Conservation (phyloP, 495 filamentous ascomycete species). For the Lasiosphaeria hispida region DNA sequence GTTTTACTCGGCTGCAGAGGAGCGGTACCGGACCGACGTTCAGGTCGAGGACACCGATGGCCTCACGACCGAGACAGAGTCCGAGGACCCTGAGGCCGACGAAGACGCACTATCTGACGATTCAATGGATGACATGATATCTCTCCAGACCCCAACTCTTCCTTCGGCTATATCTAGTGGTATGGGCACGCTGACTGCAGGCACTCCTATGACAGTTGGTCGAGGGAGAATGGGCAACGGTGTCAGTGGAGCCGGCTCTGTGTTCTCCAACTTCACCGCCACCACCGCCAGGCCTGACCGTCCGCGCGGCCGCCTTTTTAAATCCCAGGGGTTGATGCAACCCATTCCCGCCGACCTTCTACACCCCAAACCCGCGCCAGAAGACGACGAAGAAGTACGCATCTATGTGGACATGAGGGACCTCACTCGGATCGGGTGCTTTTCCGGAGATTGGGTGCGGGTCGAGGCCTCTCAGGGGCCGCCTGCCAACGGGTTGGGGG, state of each 20-base stretch:
- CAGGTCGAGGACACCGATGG: constrained; percentile 42
- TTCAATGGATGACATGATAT: constrained; percentile 78
- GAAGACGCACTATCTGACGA: constrained; percentile 65
- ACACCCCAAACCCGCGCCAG: constrained; percentile 70
- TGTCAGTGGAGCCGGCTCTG: constrained; percentile 72
- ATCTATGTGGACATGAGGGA: constrained; percentile 85
- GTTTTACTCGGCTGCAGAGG: constrained; percentile 85
- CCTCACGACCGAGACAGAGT: constrained; percentile 51
- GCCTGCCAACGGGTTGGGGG: constrained; percentile 55
- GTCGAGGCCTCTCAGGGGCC: constrained; percentile 72
- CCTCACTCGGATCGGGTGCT: constrained; percentile 85
- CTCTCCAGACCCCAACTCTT: constrained; percentile 73
- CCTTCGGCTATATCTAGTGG: constrained; percentile 63
- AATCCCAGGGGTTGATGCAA: constrained; percentile 69
- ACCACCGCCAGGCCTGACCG: constrained; percentile 69
- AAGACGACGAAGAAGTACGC: constrained; percentile 83
- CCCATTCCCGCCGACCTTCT: constrained; percentile 74
- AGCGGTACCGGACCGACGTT: constrained; percentile 50
- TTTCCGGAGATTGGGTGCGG: constrained; percentile 97
- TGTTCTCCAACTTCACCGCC: constrained; percentile 80
- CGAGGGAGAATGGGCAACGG: constrained; percentile 62
- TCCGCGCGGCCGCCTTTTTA: constrained; percentile 62
- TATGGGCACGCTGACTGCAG: constrained; percentile 67
- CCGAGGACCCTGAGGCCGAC: constrained; percentile 57
- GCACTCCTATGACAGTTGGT: constrained; percentile 66